Conservation (phyloP, 495 filamentous ascomycete genomes). For the Aspergillus biplanus region DNA sequence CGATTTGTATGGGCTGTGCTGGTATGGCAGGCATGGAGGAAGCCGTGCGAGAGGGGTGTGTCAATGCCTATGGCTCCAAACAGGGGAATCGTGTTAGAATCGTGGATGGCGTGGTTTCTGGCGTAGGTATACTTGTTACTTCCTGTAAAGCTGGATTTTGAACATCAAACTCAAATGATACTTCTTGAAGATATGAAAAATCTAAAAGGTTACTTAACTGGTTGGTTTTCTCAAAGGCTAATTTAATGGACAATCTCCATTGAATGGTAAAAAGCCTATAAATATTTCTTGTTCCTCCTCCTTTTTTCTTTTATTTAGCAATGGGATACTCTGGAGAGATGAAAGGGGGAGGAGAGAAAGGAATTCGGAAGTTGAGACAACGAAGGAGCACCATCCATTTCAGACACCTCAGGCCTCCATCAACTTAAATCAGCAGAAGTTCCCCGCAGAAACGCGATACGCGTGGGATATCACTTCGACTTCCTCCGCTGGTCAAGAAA, state of each 20-base stretch:
- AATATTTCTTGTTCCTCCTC: not conserved
- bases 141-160: conserved; percentile 47
- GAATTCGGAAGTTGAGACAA: not conserved
- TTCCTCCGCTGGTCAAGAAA: conserved; percentile 27
- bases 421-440: conserved; percentile 23
- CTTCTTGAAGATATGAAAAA: not conserved
- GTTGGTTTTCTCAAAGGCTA: no score
- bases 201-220: not conserved
- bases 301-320: not conserved
- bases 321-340: not conserved
- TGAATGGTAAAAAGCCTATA: not conserved
- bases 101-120: conserved; percentile 84
- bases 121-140: conserved; percentile 65
- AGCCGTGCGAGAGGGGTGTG: conserved; percentile 71
- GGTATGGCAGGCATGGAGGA: conserved; percentile 91
- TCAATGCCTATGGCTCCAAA: conserved; percentile 62
- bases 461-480: conserved; percentile 37
- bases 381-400: not conserved
- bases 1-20: conserved; percentile 76
- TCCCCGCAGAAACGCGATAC: conserved; percentile 46
- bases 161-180: conserved; percentile 4
- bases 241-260: not conserved
- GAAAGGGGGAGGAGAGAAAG: not conserved
- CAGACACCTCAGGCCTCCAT: conserved; percentile 38
- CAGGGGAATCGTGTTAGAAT: conserved; percentile 66